These are phyloP conservation scores for Tolypocladium endophyticum DNA, from an alignment of 2,329 filamentous ascomycete genomes.

Conservation along the genomic window DNA sequence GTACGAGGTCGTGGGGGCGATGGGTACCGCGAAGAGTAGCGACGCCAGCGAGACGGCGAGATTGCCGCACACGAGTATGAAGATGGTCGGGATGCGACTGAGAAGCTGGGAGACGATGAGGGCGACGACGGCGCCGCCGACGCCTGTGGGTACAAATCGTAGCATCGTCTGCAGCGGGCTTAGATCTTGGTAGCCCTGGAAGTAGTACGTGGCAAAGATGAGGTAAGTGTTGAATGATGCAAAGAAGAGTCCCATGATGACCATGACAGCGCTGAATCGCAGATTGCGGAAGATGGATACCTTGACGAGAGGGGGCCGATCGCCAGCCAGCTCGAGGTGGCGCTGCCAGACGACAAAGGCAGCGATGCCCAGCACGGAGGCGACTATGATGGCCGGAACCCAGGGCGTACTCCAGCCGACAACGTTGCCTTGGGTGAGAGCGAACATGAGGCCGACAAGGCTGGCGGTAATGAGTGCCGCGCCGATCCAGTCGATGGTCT, in stretches of 20 bases:
- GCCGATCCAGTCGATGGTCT: conserved; percentile 55
- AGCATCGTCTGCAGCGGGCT: conserved; percentile 55
- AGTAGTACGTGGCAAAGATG: conserved; percentile 60
- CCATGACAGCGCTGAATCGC: conserved; percentile 51
- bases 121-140: conserved; percentile 47
- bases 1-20: conserved; percentile 49
- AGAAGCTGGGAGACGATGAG: conserved; percentile 46
- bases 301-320: conserved; percentile 48
- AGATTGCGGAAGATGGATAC: conserved; percentile 51
- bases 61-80: conserved; percentile 48
- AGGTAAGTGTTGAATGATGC: conserved; percentile 58
- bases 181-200: conserved; percentile 55
- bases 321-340: conserved; percentile 20
- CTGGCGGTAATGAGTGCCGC: conserved; percentile 51
- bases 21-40: conserved; percentile 54
- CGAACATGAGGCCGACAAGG: conserved; percentile 53
- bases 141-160: conserved; percentile 57
- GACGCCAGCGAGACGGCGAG: conserved; percentile 42
- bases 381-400: conserved; percentile 48
- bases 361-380: conserved; percentile 44
- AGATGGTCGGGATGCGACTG: conserved; percentile 44
- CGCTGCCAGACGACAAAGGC: conserved; percentile 52
- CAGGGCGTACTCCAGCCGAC: conserved; percentile 56
- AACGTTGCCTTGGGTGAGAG: conserved; percentile 58
- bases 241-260: conserved; percentile 58